Evolutionary conservation across 2,329 filamentous ascomycete genomes (phyloP), one percentile per base, ranked within the genome.

Genomic region (Pseudopyricularia cyperi): DNA sequence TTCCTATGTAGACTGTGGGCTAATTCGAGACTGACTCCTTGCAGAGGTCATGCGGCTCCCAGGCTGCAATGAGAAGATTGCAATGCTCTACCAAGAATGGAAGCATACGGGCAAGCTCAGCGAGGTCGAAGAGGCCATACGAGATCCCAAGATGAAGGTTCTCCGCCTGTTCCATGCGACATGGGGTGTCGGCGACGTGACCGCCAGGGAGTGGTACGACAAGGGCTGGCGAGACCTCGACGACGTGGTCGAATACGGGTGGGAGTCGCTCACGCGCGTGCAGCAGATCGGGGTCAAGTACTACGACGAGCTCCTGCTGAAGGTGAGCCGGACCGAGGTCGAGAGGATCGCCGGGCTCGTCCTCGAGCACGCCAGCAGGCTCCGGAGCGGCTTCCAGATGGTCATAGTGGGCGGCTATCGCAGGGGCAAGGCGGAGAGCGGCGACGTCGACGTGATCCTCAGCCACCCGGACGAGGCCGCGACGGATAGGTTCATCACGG

Each of bases 261-360:
- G 91, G 91, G 64, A 72, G 19, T 73, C 66, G 0, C 71, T 97
- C 1, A 84, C 76, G 1, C 80, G 89, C 12, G 85, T 88, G 1
- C 91, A 96, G 65, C 89, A 97, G 63, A 95, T 97, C 52, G 91
- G 93, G 0, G 72, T 96, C 46, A 97, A 97, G 63, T 96, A 83
- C 67, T 95, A 94, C 63, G 85, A 94, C 33, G 91, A 97, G 56
- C 86, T 98, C 52, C 70, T 78, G 46, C 66, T 75, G 15, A 80
- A 77, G 14, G 87, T 97, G 4, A 77, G 87, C 0, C 79, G 89
- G 1, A 53, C 62, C 0, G 89, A 97, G 64, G 85, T 89, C 0
- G 82, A 88, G 58, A 61, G 63, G 0, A 95, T 95, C 51, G 79
- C 77, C 0, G 60, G 68, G 4, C 71, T 74, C 1, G 76, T 96